These are phyloP conservation scores for Botrytis sinoallii DNA, from an alignment of 2,329 filamentous ascomycete species.

Conservation along the genomic window DNA sequence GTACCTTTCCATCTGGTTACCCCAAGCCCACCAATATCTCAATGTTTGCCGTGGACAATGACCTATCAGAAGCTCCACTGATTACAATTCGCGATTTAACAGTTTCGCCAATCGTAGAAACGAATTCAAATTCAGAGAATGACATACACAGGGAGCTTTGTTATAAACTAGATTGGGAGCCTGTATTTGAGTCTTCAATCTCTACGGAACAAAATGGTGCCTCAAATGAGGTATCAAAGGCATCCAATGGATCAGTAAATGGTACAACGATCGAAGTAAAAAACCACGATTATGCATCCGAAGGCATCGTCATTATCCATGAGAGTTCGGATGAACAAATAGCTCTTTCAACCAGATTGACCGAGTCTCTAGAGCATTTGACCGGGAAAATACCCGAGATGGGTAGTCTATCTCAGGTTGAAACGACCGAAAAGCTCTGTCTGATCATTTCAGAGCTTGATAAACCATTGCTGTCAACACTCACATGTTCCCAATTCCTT, in stretches of 20 bases:
- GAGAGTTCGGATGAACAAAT: background rate
- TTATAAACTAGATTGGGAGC: slow-evolving; percentile 48
- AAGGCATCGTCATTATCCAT: background rate
- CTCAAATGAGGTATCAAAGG: background rate
- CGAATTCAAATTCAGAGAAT: slow-evolving; percentile 33
- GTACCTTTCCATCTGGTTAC: slow-evolving; percentile 20
- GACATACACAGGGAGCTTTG: slow-evolving; percentile 44
- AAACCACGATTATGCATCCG: background rate
- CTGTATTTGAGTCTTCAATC: slow-evolving; percentile 27
- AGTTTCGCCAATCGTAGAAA: slow-evolving; percentile 44
- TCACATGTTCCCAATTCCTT: slow-evolving; percentile 43
- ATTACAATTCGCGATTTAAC: slow-evolving; percentile 41
- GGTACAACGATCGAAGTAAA: background rate
- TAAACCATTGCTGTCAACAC: slow-evolving; percentile 40
- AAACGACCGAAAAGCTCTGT: slow-evolving; percentile 36
- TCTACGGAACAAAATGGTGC: slow-evolving; percentile 38
- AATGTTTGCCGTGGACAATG: slow-evolving; percentile 40
- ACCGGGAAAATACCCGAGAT: slow-evolving; percentile 5
- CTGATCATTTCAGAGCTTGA: slow-evolving; percentile 50
- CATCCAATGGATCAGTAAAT: background rate
- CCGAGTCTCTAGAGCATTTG: background rate
- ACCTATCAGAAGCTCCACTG: slow-evolving; percentile 37
- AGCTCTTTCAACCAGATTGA: background rate
- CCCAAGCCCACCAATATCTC: slow-evolving; percentile 41
- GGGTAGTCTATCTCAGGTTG: slow-evolving; percentile 32